Base-by-base conservation (phyloP, 371 early-diverging fungal genomes). In the Actinomortierella wolfii region DNA sequence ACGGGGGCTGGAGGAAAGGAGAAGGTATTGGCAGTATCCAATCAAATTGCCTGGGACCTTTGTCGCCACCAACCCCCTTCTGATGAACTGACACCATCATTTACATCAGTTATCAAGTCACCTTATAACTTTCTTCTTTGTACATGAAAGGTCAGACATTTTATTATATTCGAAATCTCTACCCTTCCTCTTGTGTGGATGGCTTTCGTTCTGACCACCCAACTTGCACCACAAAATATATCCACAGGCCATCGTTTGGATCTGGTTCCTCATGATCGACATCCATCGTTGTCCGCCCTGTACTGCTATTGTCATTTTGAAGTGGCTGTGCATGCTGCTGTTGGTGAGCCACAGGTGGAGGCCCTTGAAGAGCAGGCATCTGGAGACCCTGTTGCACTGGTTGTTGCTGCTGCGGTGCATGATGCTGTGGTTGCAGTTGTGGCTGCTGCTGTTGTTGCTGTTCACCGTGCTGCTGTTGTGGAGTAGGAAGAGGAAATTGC, bases 191-290 rank as follows among this genome's bases (percentile, higher is more conserved):
- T 17, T 46, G 52, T n/a, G n/a, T n/a, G n/a, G n/a, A n/a, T n/a
- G n/a, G n/a, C 40, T 54, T 53, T n/a, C 58, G 52, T 43, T 71
- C 73, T 14, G 66, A 58, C 73, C 73, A 71, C 18, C 73, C 73
- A 3, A 71, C 66, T 41, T 71, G 65, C 47, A 71, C 73, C 39
- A 71, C 73, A 66, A 71, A 71, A 29, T 71, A 61, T 45, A 71
- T 62, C 73, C 73, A 71, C 0, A 71, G 62, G 2, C 73, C 73
- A 29, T 71, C 73, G 59, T 18, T 52, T 14, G 48, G 41, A 41
- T 26, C 29, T 6, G 43, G 8, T 9, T 39, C 17, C 26, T 40
- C 29, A 20, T 42, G 39, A 23, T 28, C 54, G 26, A 39, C 24
- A 20, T 18, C 42, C 3, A 51, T 52, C 11, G 20, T 40, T 13